Conservation (phyloP, 768 basidiomycete species). For the Exidia glandulosa region DNA sequence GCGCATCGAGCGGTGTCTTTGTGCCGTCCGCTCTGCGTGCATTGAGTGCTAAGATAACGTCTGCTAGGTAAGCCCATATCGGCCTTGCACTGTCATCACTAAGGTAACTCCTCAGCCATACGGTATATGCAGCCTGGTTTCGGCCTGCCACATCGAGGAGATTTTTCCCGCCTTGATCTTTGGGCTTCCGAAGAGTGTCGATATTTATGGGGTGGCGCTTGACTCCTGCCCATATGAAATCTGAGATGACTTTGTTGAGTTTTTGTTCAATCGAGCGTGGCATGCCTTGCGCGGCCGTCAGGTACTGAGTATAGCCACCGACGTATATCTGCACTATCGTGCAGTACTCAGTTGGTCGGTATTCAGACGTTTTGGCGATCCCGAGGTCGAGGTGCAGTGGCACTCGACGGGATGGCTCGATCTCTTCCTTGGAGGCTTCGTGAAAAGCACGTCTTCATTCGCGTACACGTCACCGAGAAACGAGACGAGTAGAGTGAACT, state of each 20-base stretch:
- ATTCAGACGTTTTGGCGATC: too few relatives aligned
- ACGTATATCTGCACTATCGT: slow-evolving; percentile 18
- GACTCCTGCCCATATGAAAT: slow-evolving; percentile 18
- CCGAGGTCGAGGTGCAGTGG: too few relatives aligned
- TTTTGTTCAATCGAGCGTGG: slow-evolving; percentile 13
- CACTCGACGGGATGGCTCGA: too few relatives aligned
- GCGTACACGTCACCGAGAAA: too few relatives aligned
- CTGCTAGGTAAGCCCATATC: slow-evolving; percentile 19
- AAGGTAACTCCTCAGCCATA: slow-evolving; percentile 15
- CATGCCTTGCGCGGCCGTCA: slow-evolving; percentile 26
- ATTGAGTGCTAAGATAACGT: slow-evolving; percentile 2
- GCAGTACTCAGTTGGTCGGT: too few relatives aligned
- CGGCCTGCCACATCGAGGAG: background rate
- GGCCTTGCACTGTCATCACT: slow-evolving; percentile 10
- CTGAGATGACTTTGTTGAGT: slow-evolving; percentile 12
- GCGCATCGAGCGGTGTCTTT: background rate
- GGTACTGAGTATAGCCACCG: slow-evolving; percentile 25
- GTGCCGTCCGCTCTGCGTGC: background rate
- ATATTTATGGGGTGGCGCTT: background rate
- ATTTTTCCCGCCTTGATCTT: slow-evolving; percentile 1
- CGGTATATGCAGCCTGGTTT: background rate
- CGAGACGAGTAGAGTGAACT: too few relatives aligned
- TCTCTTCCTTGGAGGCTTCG: too few relatives aligned
- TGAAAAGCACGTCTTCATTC: too few relatives aligned
- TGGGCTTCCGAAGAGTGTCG: background rate